Evolutionary conservation across 2,329 filamentous ascomycete species (phyloP).

Genomic region (Hypoxylon sp.): DNA sequence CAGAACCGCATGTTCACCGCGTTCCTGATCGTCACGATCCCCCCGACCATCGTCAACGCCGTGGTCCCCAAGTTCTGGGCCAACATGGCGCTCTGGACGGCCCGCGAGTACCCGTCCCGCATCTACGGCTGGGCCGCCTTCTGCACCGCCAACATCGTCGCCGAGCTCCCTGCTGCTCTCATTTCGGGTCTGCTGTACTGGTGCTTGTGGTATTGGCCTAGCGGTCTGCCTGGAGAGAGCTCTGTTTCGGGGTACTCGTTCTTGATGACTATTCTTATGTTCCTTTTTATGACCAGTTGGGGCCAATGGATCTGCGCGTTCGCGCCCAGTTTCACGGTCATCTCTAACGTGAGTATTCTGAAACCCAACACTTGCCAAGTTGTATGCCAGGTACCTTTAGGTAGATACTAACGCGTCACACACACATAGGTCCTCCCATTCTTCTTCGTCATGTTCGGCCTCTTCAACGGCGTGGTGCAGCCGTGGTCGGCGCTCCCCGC

Average conservation of each 20-base stretch:
- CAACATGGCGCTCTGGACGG: constrained; percentile 79
- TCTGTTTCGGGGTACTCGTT: constrained; percentile 79
- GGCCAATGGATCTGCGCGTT: constrained; percentile 89
- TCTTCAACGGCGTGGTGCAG: constrained; percentile 83
- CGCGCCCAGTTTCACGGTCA: constrained; percentile 81
- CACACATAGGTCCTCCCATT: constrained; percentile 72
- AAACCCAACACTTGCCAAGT: too few species aligned
- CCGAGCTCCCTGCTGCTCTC: constrained; percentile 78
- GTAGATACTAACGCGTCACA: constrained; percentile 11
- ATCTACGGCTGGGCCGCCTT: constrained; percentile 86
- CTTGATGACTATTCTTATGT: constrained; percentile 82
- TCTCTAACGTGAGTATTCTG: constrained; percentile 67
- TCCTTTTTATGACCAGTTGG: constrained; percentile 79
- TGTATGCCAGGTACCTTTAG: constrained; percentile 6
- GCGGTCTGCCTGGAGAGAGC: constrained; percentile 74
- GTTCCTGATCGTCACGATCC: constrained; percentile 74
- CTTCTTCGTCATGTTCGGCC: constrained; percentile 81
- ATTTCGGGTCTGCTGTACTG: constrained; percentile 75
- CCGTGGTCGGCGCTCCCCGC: constrained; percentile 73
- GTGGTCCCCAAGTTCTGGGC: constrained; percentile 82
- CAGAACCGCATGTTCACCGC: constrained; percentile 82
- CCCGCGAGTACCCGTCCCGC: constrained; percentile 76
- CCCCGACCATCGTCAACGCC: constrained; percentile 77
- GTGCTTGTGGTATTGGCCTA: constrained; percentile 80
- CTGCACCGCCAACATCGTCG: constrained; percentile 76